A percentile compares a stretch with the other conserved stretches of the same genome.
phyloP scores from a whole-genome alignment of 805 yeast genomes.

The Wickerhamomyces subpelliculosus region DNA sequence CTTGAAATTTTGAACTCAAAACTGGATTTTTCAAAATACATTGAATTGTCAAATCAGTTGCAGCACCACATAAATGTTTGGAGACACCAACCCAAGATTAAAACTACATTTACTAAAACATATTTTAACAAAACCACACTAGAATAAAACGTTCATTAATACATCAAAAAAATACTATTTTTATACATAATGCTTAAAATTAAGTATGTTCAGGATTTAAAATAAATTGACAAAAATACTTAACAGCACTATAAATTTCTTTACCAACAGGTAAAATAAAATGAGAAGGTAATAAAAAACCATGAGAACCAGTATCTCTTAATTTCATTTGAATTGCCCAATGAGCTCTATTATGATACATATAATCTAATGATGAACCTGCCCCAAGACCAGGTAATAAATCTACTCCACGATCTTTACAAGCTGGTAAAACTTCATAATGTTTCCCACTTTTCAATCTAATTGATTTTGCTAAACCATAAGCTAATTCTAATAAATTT shows the following conservation, averaged over 20 bases:
- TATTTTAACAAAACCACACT: no score
- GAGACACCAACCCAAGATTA: slow-evolving; percentile 79
- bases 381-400: slow-evolving; percentile 68
- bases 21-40: slow-evolving; percentile 43
- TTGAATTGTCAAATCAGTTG: slow-evolving; percentile 77
- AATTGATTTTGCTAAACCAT: slow-evolving; percentile 71
- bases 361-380: slow-evolving; percentile 74
- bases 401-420: slow-evolving; percentile 72
- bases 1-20: slow-evolving; percentile 23
- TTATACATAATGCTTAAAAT: background rate
- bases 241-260: slow-evolving; percentile 63
- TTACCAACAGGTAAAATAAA: slow-evolving; percentile 70
- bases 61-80: slow-evolving; percentile 90
- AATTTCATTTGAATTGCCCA: slow-evolving; percentile 84
- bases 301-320: slow-evolving; percentile 77
- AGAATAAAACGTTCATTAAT: background rate
- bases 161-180: background rate
- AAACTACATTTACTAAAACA: no score
- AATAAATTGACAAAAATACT: slow-evolving; percentile 54
- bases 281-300: slow-evolving; percentile 68
- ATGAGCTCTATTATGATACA: slow-evolving; percentile 75
- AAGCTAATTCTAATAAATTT: slow-evolving; percentile 72
- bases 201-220: slow-evolving; percentile 31
- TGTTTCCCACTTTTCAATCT: slow-evolving; percentile 54
- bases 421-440: slow-evolving; percentile 70